Conservation (phyloP, 495 filamentous ascomycete genomes). For the Xylaria scruposa region DNA sequence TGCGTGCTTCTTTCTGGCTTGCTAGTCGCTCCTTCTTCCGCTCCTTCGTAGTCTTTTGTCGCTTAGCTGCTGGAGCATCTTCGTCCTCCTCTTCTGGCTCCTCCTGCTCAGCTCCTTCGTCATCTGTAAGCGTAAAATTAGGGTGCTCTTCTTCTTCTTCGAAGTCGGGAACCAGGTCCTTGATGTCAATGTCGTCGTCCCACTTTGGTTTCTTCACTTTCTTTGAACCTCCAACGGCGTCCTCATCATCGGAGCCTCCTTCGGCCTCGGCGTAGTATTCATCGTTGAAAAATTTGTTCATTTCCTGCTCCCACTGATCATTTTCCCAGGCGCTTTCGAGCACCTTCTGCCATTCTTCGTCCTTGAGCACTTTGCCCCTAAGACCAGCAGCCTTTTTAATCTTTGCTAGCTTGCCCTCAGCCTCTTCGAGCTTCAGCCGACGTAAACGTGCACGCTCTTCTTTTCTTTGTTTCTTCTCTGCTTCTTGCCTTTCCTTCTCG, state of each 20-base stretch:
- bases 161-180: conserved; percentile 88
- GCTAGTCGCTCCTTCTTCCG: conserved; percentile 70
- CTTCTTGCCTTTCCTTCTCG: conserved; percentile 77
- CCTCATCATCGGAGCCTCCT: conserved; percentile 54
- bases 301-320: conserved; percentile 85
- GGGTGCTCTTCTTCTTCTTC: conserved; percentile 65
- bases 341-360: conserved; percentile 80
- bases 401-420: conserved; percentile 78
- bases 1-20: conserved; percentile 74
- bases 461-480: conserved; percentile 75
- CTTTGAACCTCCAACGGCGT: conserved; percentile 33
- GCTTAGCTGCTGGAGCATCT: conserved; percentile 51
- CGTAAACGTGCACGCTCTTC: conserved; percentile 83
- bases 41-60: conserved; percentile 69
- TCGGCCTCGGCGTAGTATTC: conserved; percentile 80
- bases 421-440: conserved; percentile 86
- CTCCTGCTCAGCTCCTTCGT: conserved; percentile 40
- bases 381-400: conserved; percentile 89
- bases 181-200: conserved; percentile 97
- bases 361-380: conserved; percentile 67
- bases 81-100: conserved; percentile 50
- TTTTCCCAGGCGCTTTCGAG: conserved; percentile 87
- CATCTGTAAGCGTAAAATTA: conserved; percentile 59
- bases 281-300: conserved; percentile 84
- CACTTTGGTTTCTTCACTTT: conserved; percentile 89